These are phyloP conservation scores for Sanghuangporus sanghuang DNA, from an alignment of 1,284 basidiomycete genomes.

Conservation along the genomic window DNA sequence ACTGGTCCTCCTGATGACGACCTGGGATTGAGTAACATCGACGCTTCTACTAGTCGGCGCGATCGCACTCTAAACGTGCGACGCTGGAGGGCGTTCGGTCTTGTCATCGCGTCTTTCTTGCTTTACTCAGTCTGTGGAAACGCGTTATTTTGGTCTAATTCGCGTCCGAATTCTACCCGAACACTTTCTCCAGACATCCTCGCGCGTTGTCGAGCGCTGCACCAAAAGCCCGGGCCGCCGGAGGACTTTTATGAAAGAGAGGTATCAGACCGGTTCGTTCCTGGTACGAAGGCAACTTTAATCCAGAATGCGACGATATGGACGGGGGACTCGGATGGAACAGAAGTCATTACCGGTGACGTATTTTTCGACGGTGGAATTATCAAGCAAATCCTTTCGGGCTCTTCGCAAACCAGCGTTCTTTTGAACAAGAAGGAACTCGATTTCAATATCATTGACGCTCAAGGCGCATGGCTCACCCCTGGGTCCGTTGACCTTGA, in stretches of 20 bases:
- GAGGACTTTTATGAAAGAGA: conserved; percentile 36
- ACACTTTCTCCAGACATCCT: conserved; percentile 16
- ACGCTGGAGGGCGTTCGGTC: neutral
- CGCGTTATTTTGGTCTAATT: neutral
- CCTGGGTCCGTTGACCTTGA: conserved; percentile 18
- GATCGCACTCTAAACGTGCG: neutral
- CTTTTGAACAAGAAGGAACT: conserved; percentile 4
- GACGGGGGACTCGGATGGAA: conserved; percentile 38
- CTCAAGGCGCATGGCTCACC: conserved; percentile 22
- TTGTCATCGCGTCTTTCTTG: conserved; percentile 2
- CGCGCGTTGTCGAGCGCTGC: conserved; percentile 20
- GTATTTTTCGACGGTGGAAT: conserved; percentile 34
- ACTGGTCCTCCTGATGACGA: neutral
- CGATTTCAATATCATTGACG: conserved; percentile 13
- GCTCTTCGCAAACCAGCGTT: neutral
- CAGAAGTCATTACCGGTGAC: conserved; percentile 31
- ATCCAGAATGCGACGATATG: conserved; percentile 61
- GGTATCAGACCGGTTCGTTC: conserved; percentile 47
- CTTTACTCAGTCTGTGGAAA: conserved; percentile 1
- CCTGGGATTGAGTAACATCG: neutral
- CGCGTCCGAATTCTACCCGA: neutral
- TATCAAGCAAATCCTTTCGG: conserved; percentile 26
- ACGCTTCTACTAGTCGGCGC: neutral
- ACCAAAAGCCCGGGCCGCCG: conserved; percentile 32
- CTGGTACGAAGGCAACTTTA: conserved; percentile 41